phyloP scores from a whole-genome alignment of 768 basidiomycete genomes.

The Lyophyllum decastes region DNA sequence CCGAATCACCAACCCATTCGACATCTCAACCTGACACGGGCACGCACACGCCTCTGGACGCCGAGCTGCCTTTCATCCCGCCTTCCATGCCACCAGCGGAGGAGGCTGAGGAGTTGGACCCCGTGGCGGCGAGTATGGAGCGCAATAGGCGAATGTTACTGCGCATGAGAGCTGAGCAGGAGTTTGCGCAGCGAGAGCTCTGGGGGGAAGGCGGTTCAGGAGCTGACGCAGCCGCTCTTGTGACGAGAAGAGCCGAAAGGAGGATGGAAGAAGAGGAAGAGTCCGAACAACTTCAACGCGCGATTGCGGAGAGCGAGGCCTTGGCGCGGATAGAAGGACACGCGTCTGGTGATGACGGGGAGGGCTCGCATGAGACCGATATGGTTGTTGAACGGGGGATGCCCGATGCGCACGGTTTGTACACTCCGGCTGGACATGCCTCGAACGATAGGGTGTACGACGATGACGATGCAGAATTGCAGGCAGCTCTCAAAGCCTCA shows the following conservation, averaged over 20 bases:
- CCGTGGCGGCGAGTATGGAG: slow-evolving; percentile 67
- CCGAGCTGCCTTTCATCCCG: not conserved
- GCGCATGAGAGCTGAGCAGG: slow-evolving; percentile 66
- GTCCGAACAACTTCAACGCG: slow-evolving; percentile 58
- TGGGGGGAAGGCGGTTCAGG: slow-evolving; percentile 40
- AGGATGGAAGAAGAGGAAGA: slow-evolving; percentile 47
- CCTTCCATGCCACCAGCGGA: slow-evolving; percentile 1
- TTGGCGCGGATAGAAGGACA: slow-evolving; percentile 34
- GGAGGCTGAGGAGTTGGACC: slow-evolving; percentile 40
- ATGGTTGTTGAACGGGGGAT: slow-evolving; percentile 16
- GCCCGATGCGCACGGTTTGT: not conserved
- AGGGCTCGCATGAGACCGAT: slow-evolving; percentile 23
- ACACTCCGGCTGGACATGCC: slow-evolving; percentile 5
- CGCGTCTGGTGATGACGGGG: slow-evolving; percentile 14
- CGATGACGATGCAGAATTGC: slow-evolving; percentile 85
- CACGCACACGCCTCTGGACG: slow-evolving; percentile 16
- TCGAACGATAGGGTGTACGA: slow-evolving; percentile 59
- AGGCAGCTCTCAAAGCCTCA: slow-evolving; percentile 86
- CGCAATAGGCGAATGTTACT: slow-evolving; percentile 61
- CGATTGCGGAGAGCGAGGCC: slow-evolving; percentile 62
- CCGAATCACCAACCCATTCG: not conserved
- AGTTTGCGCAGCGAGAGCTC: slow-evolving; percentile 61
- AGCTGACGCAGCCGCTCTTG: slow-evolving; percentile 30
- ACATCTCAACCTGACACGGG: slow-evolving; percentile 20
- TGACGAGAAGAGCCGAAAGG: slow-evolving; percentile 32